phyloP scores from a whole-genome alignment of 75 land plant species.

The Ceratopteris richardii region DNA sequence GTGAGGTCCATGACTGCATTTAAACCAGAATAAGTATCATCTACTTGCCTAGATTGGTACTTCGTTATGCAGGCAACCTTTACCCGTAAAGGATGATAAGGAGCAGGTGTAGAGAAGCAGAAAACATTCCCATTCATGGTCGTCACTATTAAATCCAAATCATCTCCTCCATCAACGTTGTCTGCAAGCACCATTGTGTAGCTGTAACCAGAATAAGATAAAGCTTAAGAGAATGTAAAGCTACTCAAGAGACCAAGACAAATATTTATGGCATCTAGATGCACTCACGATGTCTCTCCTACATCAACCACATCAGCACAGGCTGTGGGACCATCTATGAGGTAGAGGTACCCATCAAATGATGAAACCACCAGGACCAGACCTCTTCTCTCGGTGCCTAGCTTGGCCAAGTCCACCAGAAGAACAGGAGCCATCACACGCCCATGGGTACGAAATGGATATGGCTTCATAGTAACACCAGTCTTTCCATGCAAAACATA shows the following conservation, averaged over 20 bases:
- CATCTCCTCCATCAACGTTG: conserved; percentile 99
- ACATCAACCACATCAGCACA: conserved; percentile 98
- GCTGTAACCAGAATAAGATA: conserved; percentile 25
- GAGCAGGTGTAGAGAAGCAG: conserved; percentile 91
- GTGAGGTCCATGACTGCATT: conserved; percentile 83
- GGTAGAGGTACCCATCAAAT: conserved; percentile 96
- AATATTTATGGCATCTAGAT: not conserved
- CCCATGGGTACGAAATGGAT: conserved; percentile 91
- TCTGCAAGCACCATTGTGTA: conserved; percentile 98
- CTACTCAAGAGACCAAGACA: not conserved
- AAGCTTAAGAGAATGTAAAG: not conserved
- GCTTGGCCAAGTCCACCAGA: conserved; percentile 71
- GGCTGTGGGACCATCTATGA: conserved; percentile 87
- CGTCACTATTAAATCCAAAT: conserved; percentile 88
- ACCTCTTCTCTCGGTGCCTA: conserved; percentile 54
- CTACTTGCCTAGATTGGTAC: too few species aligned
- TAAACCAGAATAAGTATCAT: too few species aligned
- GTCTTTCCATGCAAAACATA: conserved; percentile 92
- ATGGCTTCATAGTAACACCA: conserved; percentile 73
- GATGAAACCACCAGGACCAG: conserved; percentile 85
- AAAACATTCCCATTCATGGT: conserved; percentile 99
- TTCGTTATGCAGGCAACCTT: not conserved
- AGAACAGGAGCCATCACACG: conserved; percentile 90
- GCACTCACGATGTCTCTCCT: conserved; percentile 96
- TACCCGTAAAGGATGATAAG: conserved; percentile 91